Percentiles rank a stretch among this genome's conserved stretches.
These are phyloP conservation scores for Penicillium paxilli DNA, from an alignment of 495 filamentous ascomycete genomes.

Conservation along the genomic window DNA sequence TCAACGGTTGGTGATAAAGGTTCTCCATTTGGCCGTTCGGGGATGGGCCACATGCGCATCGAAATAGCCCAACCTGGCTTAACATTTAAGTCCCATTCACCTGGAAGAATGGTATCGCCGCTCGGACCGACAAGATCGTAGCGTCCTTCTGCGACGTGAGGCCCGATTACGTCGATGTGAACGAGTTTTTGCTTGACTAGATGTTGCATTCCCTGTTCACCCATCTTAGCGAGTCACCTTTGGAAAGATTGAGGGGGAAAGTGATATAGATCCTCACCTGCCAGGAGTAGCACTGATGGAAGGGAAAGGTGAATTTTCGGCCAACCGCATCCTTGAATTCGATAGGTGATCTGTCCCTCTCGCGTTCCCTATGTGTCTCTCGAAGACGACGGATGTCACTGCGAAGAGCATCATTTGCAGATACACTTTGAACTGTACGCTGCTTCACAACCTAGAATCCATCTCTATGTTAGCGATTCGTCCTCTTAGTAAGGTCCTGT, in stretches of 20 bases:
- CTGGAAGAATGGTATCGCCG: conserved; percentile 83
- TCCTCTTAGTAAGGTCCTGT: no score
- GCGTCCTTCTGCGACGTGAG: conserved; percentile 79
- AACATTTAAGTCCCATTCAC: conserved; percentile 82
- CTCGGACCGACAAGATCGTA: conserved; percentile 84
- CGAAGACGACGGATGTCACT: no score
- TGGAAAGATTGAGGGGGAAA: no score
- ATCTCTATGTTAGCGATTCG: no score
- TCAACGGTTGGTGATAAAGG: no score
- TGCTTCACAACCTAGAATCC: no score
- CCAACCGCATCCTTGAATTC: conserved; percentile 89
- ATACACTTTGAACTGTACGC: no score
- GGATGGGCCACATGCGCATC: conserved; percentile 98
- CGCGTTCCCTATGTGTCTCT: no score
- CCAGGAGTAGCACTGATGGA: conserved; percentile 77
- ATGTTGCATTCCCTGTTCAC: conserved; percentile 74
- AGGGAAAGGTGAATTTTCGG: conserved; percentile 84
- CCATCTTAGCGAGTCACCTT: neutral
- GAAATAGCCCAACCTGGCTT: conserved; percentile 86
- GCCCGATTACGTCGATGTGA: conserved; percentile 79
- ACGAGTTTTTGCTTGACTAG: conserved; percentile 85
- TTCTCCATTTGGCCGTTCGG: no score
- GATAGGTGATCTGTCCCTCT: no score
- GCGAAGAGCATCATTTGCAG: no score
- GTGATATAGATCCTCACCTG: conserved; percentile 53